These are phyloP conservation scores for Tagetes patula DNA, from an alignment of 129 eudicot species.

Conservation along the genomic window DNA sequence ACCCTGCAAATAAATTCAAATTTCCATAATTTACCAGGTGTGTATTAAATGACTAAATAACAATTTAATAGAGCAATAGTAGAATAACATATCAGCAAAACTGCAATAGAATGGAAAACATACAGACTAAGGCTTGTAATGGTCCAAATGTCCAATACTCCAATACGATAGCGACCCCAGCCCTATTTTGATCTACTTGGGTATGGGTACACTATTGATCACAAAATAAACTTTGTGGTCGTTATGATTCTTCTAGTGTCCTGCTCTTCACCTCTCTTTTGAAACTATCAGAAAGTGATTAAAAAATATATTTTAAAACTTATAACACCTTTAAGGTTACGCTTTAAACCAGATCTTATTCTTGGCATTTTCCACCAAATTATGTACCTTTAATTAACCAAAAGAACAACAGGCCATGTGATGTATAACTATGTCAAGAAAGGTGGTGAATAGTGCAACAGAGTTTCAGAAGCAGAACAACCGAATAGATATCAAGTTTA, in stretches of 20 bases:
- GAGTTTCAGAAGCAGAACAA: background rate
- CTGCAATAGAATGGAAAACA: background rate
- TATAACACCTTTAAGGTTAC: background rate
- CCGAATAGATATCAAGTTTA: background rate
- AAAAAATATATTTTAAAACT: background rate
- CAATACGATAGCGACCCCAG: background rate
- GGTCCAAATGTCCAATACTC: conserved; percentile 15
- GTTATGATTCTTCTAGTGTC: background rate
- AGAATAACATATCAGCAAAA: background rate
- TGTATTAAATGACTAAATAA: conserved; percentile 18
- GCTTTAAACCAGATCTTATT: background rate
- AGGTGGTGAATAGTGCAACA: background rate
- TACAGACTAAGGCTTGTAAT: background rate
- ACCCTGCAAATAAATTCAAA: conserved; percentile 61
- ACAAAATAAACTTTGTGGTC: background rate
- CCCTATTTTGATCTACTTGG: conserved; percentile 15
- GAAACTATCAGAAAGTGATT: background rate
- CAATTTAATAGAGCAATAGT: background rate
- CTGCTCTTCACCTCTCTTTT: conserved; percentile 4
- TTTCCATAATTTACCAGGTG: conserved; percentile 22
- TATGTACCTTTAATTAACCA: background rate
- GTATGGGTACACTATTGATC: conserved; percentile 2
- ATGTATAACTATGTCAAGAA: background rate
- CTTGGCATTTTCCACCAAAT: background rate
- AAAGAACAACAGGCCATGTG: background rate